Base-by-base conservation (phyloP, 2,329 filamentous ascomycete genomes). In the Fusarium clavum region DNA sequence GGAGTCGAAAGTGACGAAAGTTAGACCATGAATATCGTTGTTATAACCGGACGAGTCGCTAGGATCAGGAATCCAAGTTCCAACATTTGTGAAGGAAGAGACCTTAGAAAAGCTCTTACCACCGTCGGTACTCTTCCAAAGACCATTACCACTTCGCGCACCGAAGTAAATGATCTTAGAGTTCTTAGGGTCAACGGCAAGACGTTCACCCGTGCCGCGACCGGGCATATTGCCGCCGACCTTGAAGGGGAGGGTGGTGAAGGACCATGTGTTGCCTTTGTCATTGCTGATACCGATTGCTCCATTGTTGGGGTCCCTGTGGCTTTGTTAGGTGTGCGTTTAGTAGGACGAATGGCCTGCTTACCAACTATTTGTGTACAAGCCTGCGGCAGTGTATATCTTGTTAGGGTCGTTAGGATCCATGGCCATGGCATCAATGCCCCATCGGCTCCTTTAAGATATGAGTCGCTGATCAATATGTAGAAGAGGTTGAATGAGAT, bases 201-300 rank as follows among this genome's bases (percentile, higher is more conserved):
- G 82, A 16, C 87, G 82, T 74, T 89, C 87, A 18, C 87, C 87
- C 76, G 84, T 85, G 10, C 87, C 87, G 29, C 87, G 83, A 3
- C 87, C 87, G 10, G 87, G 87, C 86, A 88, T 89, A 73, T 89
- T 89, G 1, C 87, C 87, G 10, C 87, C 87, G 47, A 88, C 85
- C 74, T 89, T 89, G 80, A 89, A 89, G 4, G 85, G 81, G 1
- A 89, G 79, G 8, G 79, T 77, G 0, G 84, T 83, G 22, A 81
- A 79, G 2, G 79, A 72, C 84, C 86, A 89, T 1, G 86, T 88
- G 5, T 76, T 77, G 3, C 87, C 87, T 69, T 83, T 80, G 69
- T 90, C 86, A 11, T 81, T 84, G 11, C 85, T 88, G 29, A 83
- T 82, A 32, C 87, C 82, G 40, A 89, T 87, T 10, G 84, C 80